A percentile compares a stretch with the other conserved stretches of the same genome.
Evolutionary conservation across 345 rosid genomes (phyloP).

Genomic region (Camelina laxa): DNA sequence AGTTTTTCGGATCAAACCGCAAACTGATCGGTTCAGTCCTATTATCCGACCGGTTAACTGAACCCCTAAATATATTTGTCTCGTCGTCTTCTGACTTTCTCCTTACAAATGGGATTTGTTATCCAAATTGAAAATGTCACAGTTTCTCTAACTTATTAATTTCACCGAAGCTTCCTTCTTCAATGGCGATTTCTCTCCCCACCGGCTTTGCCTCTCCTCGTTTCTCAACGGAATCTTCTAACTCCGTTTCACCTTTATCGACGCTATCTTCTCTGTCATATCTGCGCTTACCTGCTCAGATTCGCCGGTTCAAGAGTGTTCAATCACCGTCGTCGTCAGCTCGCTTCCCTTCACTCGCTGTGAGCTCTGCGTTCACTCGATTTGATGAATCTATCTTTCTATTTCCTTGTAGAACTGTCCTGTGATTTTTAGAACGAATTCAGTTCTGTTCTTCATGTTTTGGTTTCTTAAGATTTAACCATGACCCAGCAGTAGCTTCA

Average conservation of each 20-base stretch:
- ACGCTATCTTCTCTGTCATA: constrained; percentile 45
- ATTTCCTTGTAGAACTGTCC: not conserved
- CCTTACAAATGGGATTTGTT: constrained; percentile 36
- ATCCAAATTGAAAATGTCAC: constrained; percentile 15
- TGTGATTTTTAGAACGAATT: not conserved
- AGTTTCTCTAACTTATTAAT: not conserved
- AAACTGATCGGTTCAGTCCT: no score
- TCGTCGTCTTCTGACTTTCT: not conserved
- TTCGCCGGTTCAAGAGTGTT: constrained; percentile 38
- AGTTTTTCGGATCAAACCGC: no score
- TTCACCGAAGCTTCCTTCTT: not conserved
- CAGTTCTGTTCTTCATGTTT: not conserved
- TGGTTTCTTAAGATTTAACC: not conserved
- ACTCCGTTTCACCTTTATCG: constrained; percentile 27
- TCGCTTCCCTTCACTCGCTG: constrained; percentile 45
- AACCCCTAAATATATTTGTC: no score
- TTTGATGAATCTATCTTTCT: not conserved
- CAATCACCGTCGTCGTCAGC: constrained; percentile 37
- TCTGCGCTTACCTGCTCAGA: constrained; percentile 43
- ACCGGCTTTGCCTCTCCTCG: constrained; percentile 44
- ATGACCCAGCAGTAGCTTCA: not conserved
- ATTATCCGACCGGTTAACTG: no score
- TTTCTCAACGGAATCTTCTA: constrained; percentile 9
- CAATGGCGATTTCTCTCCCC: constrained; percentile 64
- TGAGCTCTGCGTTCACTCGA: constrained; percentile 15